A percentile compares a stretch with the other conserved stretches of the same genome.
Conservation (phyloP, 2,329 filamentous ascomycete species). For the Exophiala sp. region DNA sequence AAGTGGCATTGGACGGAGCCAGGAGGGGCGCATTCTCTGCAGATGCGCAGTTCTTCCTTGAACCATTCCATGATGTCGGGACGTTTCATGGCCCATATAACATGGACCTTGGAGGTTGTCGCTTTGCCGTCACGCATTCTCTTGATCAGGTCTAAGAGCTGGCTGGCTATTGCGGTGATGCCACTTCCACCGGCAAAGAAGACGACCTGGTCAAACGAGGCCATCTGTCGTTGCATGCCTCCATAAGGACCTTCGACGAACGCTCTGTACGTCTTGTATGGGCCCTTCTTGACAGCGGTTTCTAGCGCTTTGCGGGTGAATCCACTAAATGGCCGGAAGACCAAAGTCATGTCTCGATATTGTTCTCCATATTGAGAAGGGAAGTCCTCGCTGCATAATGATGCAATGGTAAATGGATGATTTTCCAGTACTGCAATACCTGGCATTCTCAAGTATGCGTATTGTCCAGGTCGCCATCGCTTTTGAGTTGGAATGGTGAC, state of each 20-base stretch:
- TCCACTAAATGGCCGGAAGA: slow-evolving; percentile 87
- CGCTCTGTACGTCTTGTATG: slow-evolving; percentile 86
- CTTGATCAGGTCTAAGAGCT: slow-evolving; percentile 90
- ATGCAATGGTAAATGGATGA: slow-evolving; percentile 93
- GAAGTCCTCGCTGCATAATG: slow-evolving; percentile 87
- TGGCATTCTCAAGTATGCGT: slow-evolving; percentile 91
- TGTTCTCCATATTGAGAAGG: slow-evolving; percentile 85
- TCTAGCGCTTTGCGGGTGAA: slow-evolving; percentile 85
- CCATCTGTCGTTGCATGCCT: slow-evolving; percentile 83
- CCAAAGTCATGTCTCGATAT: slow-evolving; percentile 82
- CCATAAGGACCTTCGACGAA: slow-evolving; percentile 94
- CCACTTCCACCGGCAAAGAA: slow-evolving; percentile 92
- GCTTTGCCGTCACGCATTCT: slow-evolving; percentile 93
- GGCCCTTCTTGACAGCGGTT: slow-evolving; percentile 77
- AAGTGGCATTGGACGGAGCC: slow-evolving; percentile 91
- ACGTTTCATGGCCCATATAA: slow-evolving; percentile 90
- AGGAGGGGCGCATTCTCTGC: slow-evolving; percentile 80
- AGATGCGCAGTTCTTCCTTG: slow-evolving; percentile 88
- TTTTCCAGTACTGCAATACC: slow-evolving; percentile 87
- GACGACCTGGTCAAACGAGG: slow-evolving; percentile 89
- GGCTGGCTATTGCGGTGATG: slow-evolving; percentile 88
- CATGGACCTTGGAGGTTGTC: slow-evolving; percentile 82
- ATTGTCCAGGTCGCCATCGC: slow-evolving; percentile 90
- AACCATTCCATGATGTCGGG: slow-evolving; percentile 98
- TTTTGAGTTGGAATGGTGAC: slow-evolving; percentile 91